Evolutionary conservation across 805 yeast species (phyloP).

Genomic region (Yarrowia alimentaria): DNA sequence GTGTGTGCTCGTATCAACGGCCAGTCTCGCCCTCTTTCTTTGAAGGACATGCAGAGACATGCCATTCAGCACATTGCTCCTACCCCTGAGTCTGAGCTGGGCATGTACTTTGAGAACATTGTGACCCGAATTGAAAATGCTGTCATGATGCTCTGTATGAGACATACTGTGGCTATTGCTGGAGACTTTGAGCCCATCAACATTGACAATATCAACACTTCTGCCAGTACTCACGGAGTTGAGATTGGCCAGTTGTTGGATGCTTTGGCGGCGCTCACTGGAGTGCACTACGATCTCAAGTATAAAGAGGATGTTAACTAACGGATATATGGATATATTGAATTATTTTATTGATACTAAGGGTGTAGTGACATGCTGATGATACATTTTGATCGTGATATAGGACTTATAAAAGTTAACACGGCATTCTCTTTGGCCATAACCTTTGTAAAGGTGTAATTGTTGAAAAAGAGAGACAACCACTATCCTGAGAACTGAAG

Average conservation of each 20-base stretch:
- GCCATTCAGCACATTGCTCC: constrained; percentile 30
- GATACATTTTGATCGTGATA: no score
- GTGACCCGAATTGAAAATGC: constrained; percentile 40
- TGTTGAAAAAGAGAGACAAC: no score
- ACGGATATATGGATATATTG: neutral
- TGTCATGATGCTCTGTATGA: constrained; percentile 35
- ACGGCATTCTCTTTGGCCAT: no score
- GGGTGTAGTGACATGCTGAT: neutral
- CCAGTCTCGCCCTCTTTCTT: constrained; percentile 10
- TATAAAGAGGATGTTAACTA: constrained; percentile 6
- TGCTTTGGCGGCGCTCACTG: constrained; percentile 3
- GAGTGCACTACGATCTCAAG: constrained; percentile 1
- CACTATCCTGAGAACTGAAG: no score
- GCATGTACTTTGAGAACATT: constrained; percentile 36
- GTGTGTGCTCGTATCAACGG: constrained; percentile 33
- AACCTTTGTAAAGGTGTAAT: no score
- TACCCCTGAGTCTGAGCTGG: constrained; percentile 34
- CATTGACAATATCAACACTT: constrained; percentile 14
- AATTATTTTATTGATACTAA: no score
- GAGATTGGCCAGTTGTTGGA: constrained; percentile 22
- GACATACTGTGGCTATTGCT: constrained; percentile 29
- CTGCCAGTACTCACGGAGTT: constrained; percentile 19
- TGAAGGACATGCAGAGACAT: constrained; percentile 20
- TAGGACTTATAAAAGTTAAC: no score
- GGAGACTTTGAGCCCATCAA: constrained; percentile 9